Percentiles rank a stretch among this genome's conserved stretches.
Evolutionary conservation across 163 green algal genomes (phyloP).

Genomic region (Coccomyxa subellipsoidea): DNA sequence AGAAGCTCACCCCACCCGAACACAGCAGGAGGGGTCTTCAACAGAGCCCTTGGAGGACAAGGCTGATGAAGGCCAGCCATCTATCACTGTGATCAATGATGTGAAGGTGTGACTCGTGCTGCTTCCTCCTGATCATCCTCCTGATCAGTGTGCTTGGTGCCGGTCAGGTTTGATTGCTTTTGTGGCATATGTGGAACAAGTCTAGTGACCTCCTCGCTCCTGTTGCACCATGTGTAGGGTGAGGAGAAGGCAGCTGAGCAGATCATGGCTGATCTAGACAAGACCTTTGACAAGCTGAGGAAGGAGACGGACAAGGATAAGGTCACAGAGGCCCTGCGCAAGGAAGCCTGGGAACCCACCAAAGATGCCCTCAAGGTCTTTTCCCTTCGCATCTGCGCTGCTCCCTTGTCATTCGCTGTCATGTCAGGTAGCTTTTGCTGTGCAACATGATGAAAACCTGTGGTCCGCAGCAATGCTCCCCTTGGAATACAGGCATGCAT

Average conservation of each 20-base stretch:
- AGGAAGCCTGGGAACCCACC: neutral
- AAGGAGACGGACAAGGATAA: neutral
- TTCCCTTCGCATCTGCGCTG: neutral
- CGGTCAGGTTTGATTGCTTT: no score
- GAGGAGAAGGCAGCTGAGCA: neutral
- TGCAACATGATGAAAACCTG: neutral
- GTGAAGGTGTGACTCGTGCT: neutral
- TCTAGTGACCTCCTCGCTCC: no score
- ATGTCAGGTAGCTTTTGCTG: no score
- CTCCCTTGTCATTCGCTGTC: no score
- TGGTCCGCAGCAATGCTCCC: no score
- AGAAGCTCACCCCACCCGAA: neutral
- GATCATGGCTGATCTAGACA: neutral
- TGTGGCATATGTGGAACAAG: no score
- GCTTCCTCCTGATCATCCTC: neutral
- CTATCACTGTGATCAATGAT: neutral
- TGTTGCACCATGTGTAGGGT: neutral
- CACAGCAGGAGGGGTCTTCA: neutral
- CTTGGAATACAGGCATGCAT: no score
- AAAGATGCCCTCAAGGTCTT: constrained; percentile 1
- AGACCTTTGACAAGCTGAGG: neutral
- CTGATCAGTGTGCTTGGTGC: neutral
- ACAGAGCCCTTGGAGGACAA: neutral
- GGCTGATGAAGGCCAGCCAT: neutral
- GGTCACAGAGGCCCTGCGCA: neutral